phyloP scores from a whole-genome alignment of 2,329 filamentous ascomycete species.

The Colletotrichum shisoi region DNA sequence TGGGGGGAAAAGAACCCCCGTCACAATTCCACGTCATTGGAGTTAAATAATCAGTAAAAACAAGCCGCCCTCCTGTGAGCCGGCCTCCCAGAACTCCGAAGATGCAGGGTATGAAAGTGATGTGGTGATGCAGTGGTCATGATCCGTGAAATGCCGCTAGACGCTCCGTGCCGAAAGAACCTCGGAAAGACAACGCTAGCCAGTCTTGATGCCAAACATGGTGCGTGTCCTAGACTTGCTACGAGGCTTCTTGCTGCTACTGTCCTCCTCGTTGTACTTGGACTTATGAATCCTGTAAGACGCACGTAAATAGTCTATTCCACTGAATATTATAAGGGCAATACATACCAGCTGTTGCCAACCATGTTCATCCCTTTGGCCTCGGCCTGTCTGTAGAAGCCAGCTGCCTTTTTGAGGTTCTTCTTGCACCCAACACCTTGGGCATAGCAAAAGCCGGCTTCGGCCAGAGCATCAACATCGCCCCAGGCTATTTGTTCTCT shows the following conservation, averaged over 20 bases:
- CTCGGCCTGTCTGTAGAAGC: slow-evolving; percentile 88
- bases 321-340: not conserved
- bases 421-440: slow-evolving; percentile 95
- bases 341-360: slow-evolving; percentile 91
- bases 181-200: slow-evolving; percentile 37
- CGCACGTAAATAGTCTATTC: slow-evolving; percentile 35
- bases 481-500: slow-evolving; percentile 73
- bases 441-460: slow-evolving; percentile 95
- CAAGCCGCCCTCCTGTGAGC: slow-evolving; percentile 34
- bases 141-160: slow-evolving; percentile 39
- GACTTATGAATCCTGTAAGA: slow-evolving; percentile 87
- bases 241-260: slow-evolving; percentile 62
- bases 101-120: slow-evolving; percentile 39
- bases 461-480: slow-evolving; percentile 89
- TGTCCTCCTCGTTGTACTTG: slow-evolving; percentile 79
- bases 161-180: slow-evolving; percentile 33
- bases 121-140: slow-evolving; percentile 40
- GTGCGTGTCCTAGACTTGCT: slow-evolving; percentile 79
- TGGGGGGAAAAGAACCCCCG: not conserved
- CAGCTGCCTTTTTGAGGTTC: slow-evolving; percentile 91
- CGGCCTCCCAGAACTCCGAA: slow-evolving; percentile 39
- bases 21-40: slow-evolving; percentile 30
- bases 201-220: slow-evolving; percentile 67
- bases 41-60: slow-evolving; percentile 35
- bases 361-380: slow-evolving; percentile 96